Conservation (phyloP, 495 filamentous ascomycete species). For the Aspergillus diversus region DNA sequence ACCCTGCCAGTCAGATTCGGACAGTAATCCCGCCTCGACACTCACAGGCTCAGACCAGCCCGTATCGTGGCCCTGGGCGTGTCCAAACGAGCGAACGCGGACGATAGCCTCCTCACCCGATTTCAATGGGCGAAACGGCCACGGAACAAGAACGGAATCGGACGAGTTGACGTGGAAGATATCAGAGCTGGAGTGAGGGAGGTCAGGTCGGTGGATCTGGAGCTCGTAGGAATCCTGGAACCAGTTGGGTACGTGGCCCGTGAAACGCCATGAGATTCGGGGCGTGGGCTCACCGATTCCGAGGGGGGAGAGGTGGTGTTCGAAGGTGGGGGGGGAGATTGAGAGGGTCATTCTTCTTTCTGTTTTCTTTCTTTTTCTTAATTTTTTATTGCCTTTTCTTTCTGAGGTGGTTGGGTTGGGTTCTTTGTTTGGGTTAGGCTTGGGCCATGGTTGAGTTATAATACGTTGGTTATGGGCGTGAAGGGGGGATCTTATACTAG, state of each 20-base stretch:
- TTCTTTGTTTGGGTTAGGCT: neutral
- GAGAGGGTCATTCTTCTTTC: conserved; percentile 23
- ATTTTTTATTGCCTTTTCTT: neutral
- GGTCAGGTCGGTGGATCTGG: conserved; percentile 11
- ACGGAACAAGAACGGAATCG: conserved; percentile 23
- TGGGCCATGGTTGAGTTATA: no score
- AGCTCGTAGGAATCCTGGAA: conserved; percentile 19
- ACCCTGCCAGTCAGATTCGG: conserved; percentile 14
- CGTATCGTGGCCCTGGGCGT: conserved; percentile 3
- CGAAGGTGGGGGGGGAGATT: conserved; percentile 21
- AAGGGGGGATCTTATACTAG: neutral
- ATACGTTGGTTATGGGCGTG: no score
- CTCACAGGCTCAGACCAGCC: conserved; percentile 16
- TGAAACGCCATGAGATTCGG: conserved; percentile 23
- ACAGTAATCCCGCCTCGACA: conserved; percentile 20
- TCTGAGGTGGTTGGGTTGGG: neutral
- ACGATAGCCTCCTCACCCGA: conserved; percentile 20
- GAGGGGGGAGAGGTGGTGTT: conserved; percentile 21
- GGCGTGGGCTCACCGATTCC: conserved; percentile 20
- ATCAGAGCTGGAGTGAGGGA: neutral
- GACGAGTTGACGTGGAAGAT: conserved; percentile 18
- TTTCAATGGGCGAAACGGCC: conserved; percentile 14
- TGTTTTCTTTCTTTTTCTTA: neutral
- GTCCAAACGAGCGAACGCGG: conserved; percentile 17
- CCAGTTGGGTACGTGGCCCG: conserved; percentile 20